Evolutionary conservation across 768 basidiomycete species (phyloP).

Genomic region (Termitomyces bulborhizus): DNA sequence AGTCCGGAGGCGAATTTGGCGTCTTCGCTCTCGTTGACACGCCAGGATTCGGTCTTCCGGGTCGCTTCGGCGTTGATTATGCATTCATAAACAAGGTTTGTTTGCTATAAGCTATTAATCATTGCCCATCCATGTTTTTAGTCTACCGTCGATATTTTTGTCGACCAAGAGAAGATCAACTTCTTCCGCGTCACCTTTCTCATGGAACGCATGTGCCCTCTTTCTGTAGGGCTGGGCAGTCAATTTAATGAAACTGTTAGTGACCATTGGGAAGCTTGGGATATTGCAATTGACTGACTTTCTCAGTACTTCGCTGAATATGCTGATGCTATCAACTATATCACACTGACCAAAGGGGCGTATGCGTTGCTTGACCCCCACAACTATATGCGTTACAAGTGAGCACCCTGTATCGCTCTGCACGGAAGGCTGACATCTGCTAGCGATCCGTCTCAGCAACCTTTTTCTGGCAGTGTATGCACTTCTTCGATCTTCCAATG

Average conservation of each 20-base stretch:
- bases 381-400: constrained; percentile 47
- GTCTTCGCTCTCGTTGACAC: constrained; percentile 28
- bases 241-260: constrained; percentile 39
- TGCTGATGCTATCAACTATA: constrained; percentile 37
- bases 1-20: constrained; percentile 45
- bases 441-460: constrained; percentile 38
- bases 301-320: constrained; percentile 37
- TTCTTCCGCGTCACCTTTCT: constrained; percentile 44
- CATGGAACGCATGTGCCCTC: constrained; percentile 39
- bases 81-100: constrained; percentile 43
- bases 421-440: not conserved
- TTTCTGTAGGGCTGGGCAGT: constrained; percentile 31
- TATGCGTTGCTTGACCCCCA: constrained; percentile 41
- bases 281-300: not conserved
- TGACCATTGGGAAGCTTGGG: not conserved
- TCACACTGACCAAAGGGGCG: constrained; percentile 33
- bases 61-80: constrained; percentile 35
- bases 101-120: not conserved
- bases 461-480: constrained; percentile 36
- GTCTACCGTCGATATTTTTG: constrained; percentile 20
- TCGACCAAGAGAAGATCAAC: constrained; percentile 42
- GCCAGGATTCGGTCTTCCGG: constrained; percentile 35
- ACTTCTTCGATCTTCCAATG: too few relatives aligned
- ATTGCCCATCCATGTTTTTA: not conserved
- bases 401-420: not conserved